Evolutionary conservation across 495 filamentous ascomycete genomes (phyloP).

Genomic region (Penicillium ochrochloron): DNA sequence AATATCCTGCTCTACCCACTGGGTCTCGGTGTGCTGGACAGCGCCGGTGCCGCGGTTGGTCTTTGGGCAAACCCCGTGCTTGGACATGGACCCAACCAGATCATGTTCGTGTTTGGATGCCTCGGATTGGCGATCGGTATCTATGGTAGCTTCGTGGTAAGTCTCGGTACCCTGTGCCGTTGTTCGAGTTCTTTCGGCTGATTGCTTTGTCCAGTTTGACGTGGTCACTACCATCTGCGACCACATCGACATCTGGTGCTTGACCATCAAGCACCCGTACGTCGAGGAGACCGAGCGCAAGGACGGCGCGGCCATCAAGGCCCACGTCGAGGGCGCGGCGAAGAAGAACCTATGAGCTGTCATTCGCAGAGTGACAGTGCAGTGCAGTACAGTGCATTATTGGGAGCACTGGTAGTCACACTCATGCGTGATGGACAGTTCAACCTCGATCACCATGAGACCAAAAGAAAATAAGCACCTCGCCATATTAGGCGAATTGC

Average conservation of each 20-base stretch:
- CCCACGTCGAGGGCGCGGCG: slow-evolving; percentile 25
- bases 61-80: slow-evolving; percentile 77
- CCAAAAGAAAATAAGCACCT: background rate
- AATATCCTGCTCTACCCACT: slow-evolving; percentile 77
- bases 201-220: slow-evolving; percentile 58
- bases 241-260: slow-evolving; percentile 96
- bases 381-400: background rate
- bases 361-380: background rate
- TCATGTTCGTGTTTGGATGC: slow-evolving; percentile 83
- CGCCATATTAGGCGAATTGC: slow-evolving; percentile 9
- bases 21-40: slow-evolving; percentile 74
- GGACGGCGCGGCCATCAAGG: slow-evolving; percentile 25
- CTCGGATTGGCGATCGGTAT: slow-evolving; percentile 80
- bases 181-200: background rate
- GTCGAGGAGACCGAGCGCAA: slow-evolving; percentile 38
- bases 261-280: slow-evolving; percentile 82
- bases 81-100: slow-evolving; percentile 74
- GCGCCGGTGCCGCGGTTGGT: slow-evolving; percentile 69
- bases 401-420: background rate
- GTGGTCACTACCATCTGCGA: slow-evolving; percentile 97
- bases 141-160: slow-evolving; percentile 92
- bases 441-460: slow-evolving; percentile 27
- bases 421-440: slow-evolving; percentile 24
- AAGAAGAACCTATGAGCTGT: slow-evolving; percentile 41
- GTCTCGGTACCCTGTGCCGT: slow-evolving; percentile 22